Conservation (phyloP, 257 asterid genomes). For the Capsicum chinense region DNA sequence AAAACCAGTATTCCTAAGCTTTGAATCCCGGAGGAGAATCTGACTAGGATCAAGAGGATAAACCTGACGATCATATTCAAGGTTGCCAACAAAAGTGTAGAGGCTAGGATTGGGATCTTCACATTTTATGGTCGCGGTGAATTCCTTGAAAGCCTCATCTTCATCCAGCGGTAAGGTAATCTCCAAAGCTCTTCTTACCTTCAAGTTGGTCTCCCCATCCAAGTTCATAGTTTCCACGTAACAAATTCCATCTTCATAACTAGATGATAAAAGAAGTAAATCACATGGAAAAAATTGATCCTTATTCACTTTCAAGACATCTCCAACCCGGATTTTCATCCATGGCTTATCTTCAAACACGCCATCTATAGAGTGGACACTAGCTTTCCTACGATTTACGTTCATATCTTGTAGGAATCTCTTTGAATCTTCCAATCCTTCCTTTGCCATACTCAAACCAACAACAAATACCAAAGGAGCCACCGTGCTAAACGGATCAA, state of each 20-base stretch:
- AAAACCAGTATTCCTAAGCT: slow-evolving; percentile 82
- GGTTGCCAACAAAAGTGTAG: slow-evolving; percentile 83
- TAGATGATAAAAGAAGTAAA: slow-evolving; percentile 81
- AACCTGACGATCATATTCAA: slow-evolving; percentile 66
- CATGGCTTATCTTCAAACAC: slow-evolving; percentile 69
- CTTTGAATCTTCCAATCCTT: slow-evolving; percentile 93
- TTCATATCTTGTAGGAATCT: slow-evolving; percentile 91
- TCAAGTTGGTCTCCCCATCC: slow-evolving; percentile 96
- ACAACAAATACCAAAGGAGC: slow-evolving; percentile 92
- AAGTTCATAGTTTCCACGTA: slow-evolving; percentile 96
- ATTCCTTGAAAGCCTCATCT: slow-evolving; percentile 68
- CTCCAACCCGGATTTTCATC: slow-evolving; percentile 93
- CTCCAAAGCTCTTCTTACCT: slow-evolving; percentile 84
- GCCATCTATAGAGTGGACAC: slow-evolving; percentile 69
- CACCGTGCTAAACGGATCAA: slow-evolving; percentile 74
- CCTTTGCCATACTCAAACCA: slow-evolving; percentile 98
- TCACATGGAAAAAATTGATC: slow-evolving; percentile 93
- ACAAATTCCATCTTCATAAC: slow-evolving; percentile 94
- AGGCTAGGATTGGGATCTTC: slow-evolving; percentile 98
- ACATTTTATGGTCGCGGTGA: slow-evolving; percentile 68
- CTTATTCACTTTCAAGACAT: slow-evolving; percentile 83
- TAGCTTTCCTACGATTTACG: slow-evolving; percentile 78
- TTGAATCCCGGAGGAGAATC: slow-evolving; percentile 91
- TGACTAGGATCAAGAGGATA: slow-evolving; percentile 91
- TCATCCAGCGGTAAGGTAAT: slow-evolving; percentile 66